Conservation (phyloP, 2,329 filamentous ascomycete species). For the Sclerotiophoma versabilis region DNA sequence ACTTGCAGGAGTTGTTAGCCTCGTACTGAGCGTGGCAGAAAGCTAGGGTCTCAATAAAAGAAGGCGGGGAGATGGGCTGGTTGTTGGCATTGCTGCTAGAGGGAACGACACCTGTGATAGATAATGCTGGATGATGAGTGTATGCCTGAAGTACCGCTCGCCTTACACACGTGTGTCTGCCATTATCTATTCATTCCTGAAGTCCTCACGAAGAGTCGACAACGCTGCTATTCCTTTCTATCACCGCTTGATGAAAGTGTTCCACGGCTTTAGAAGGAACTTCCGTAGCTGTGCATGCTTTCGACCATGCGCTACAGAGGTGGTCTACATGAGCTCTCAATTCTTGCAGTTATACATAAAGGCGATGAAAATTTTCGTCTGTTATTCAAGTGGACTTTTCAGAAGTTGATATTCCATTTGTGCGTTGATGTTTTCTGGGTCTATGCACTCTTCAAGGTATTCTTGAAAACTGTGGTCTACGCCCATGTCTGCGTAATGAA, state of each 20-base stretch:
- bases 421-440: too few relatives aligned
- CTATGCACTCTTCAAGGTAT: too few relatives aligned
- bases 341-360: neutral
- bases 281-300: neutral
- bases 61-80: slow-evolving; percentile 15
- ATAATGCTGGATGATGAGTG: neutral
- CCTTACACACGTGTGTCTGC: neutral
- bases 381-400: neutral
- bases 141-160: neutral
- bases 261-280: neutral
- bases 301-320: neutral
- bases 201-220: neutral
- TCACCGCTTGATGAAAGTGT: neutral
- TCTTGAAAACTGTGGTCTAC: too few relatives aligned
- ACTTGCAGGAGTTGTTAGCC: slow-evolving; percentile 19
- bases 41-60: slow-evolving; percentile 14
- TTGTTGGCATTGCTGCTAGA: slow-evolving; percentile 15
- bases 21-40: slow-evolving; percentile 19
- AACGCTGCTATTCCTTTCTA: neutral
- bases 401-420: neutral
- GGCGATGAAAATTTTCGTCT: neutral
- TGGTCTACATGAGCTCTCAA: neutral
- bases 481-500: neutral
- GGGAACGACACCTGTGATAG: slow-evolving; percentile 11
- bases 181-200: neutral